Base-by-base conservation (phyloP, 2,329 filamentous ascomycete species). In the Pseudonectria foliicola region DNA sequence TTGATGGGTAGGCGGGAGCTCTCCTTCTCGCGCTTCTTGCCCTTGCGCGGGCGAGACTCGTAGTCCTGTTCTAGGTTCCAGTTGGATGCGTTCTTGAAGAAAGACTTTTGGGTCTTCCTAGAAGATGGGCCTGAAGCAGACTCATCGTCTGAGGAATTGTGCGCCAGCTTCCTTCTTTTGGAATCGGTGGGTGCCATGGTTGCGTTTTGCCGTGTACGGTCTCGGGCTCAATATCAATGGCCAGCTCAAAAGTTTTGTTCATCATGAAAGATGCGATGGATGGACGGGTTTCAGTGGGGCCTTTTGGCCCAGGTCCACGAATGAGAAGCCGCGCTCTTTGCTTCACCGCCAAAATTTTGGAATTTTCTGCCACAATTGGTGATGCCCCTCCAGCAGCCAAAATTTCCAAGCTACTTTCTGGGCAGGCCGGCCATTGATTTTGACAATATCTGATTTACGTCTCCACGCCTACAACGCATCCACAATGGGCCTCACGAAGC, bases 21-120 rank as follows among this genome's bases (percentile, higher is more conserved):
- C 55, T 89, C 84, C 43, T 70, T 73, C 50, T 79, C 75, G 37
- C 75, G 72, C 58, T 87, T 85, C 60, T 83, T 86, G 54, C 77
- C 81, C 59, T 92, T 92, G 49, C 85, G 75, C 30, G 84, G 80
- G 48, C 79, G 78, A 42, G 75, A 75, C 61, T 94, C 88, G 68
- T 95, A 96, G 59, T 86, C 82, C 56, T 94, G 84, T 66, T 95
- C 92, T 31, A 95, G 73, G 54, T 95, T 80, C 88, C 90, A 96
- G 61, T 79, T 81, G 39, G 85, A 72, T 6, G 84, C 86, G 52
- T 77, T 81, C 51, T 77, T 76, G 64, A 85, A 75, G 59, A 89
- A 88, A 35, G 75, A 72, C 47, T 75, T 75, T 38, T 76, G 71
- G n/a, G 68, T 60, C 35, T 63, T 68, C 40, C 54, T 60, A 4